A percentile compares a stretch with the other conserved stretches of the same genome.
These are phyloP conservation scores for Aschersonia sp. DNA, from an alignment of 2,329 filamentous ascomycete species.

Conservation along the genomic window DNA sequence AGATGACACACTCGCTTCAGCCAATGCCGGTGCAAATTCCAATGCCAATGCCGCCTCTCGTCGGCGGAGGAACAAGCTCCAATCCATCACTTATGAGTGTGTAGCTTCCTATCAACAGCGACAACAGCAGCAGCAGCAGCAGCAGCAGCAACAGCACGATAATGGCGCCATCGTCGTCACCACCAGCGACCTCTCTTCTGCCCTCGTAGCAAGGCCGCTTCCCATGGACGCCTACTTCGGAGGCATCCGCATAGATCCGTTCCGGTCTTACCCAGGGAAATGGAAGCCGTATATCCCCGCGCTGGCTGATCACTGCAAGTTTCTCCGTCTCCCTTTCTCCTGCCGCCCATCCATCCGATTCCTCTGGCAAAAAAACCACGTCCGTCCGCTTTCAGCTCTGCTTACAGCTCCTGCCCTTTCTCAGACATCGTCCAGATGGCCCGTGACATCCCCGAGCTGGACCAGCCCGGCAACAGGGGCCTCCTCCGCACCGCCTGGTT, in stretches of 20 bases:
- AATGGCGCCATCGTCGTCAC: too few species aligned
- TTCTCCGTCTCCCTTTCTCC: not conserved
- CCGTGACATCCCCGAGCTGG: constrained; percentile 14
- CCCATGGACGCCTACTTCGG: constrained; percentile 9
- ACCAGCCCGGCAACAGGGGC: constrained; percentile 10
- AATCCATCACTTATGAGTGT: not conserved
- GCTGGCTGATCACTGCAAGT: constrained; percentile 13
- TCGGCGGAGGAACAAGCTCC: not conserved
- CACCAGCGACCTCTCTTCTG: too few species aligned
- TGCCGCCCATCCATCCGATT: too few species aligned
- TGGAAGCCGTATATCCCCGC: constrained; percentile 9
- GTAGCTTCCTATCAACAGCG: not conserved
- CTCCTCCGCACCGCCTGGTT: constrained; percentile 14
- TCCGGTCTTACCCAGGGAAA: constrained; percentile 10
- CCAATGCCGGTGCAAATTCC: too few species aligned
- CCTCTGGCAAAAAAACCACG: too few species aligned
- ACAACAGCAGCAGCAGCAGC: not conserved
- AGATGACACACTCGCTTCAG: not conserved
- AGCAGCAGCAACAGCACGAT: too few species aligned
- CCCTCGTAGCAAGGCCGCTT: not conserved
- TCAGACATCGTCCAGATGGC: constrained; percentile 15
- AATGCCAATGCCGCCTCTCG: too few species aligned
- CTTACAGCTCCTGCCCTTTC: not conserved
- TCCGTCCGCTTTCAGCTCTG: not conserved
- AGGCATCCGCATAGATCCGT: constrained; percentile 12